A percentile compares a stretch with the other conserved stretches of the same genome.
Conservation (phyloP, 371 early-diverging fungal species). For the Mortierella polycephala region DNA sequence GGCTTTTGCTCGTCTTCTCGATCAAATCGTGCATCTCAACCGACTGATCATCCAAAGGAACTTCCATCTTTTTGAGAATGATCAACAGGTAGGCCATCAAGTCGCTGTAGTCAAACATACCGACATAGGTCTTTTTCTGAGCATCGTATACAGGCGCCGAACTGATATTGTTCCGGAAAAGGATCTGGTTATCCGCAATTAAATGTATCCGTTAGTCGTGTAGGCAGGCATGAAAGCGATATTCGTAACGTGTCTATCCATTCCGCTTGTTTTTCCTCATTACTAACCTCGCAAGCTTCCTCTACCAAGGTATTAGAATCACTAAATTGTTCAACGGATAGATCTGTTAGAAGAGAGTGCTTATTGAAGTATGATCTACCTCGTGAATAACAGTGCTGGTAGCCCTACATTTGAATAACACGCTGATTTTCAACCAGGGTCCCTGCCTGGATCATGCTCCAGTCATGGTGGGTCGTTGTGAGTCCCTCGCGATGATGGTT, state of each 20-base stretch:
- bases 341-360: not conserved
- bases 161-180: slow-evolving; percentile 11
- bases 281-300: slow-evolving; percentile 41
- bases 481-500: slow-evolving; percentile 65
- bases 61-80: slow-evolving; percentile 53
- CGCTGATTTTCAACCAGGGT: slow-evolving; percentile 60
- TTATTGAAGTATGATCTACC: not conserved
- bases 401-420: slow-evolving; percentile 61
- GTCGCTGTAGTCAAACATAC: slow-evolving; percentile 90
- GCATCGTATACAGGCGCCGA: slow-evolving; percentile 78
- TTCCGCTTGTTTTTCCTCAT: not conserved
- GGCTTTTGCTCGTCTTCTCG: slow-evolving; percentile 60
- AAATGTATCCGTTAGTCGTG: not conserved
- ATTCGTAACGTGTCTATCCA: not conserved
- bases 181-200: not conserved
- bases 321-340: slow-evolving; percentile 5
- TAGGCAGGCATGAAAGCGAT: not conserved
- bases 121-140: slow-evolving; percentile 62
- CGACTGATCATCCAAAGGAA: slow-evolving; percentile 40
- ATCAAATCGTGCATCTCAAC: slow-evolving; percentile 68
- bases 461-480: slow-evolving; percentile 63
- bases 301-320: slow-evolving; percentile 40
- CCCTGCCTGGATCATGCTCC: slow-evolving; percentile 63
- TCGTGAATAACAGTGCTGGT: not conserved
- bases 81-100: slow-evolving; percentile 70